Percentiles rank a stretch among this genome's conserved stretches.
Evolutionary conservation across 1,284 basidiomycete species (phyloP).

Genomic region (Polyporus tsugae): DNA sequence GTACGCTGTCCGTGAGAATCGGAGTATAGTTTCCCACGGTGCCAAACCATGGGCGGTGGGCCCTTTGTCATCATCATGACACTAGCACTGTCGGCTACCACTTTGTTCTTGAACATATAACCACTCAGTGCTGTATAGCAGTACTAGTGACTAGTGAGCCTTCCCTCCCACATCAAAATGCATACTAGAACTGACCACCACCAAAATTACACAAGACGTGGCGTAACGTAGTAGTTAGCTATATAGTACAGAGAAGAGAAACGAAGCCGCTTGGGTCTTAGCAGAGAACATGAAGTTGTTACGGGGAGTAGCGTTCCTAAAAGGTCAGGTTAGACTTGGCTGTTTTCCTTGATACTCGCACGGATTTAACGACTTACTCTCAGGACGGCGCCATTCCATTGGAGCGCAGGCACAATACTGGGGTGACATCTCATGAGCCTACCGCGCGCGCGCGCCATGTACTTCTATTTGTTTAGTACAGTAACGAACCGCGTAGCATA

Average conservation of each 20-base stretch:
- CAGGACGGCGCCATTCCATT: constrained; percentile 54
- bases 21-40: neutral
- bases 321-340: neutral
- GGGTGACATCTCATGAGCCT: no score
- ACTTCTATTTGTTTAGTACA: no score
- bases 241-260: neutral
- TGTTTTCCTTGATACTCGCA: no score
- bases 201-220: neutral
- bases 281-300: neutral
- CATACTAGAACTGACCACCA: neutral
- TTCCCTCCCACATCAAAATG: neutral
- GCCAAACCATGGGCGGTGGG: no score
- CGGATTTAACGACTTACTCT: constrained; percentile 46
- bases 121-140: neutral
- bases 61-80: constrained; percentile 1
- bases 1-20: neutral
- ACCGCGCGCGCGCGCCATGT: no score
- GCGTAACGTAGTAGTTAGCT: neutral
- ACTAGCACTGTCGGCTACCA: neutral
- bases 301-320: constrained; percentile 27
- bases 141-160: neutral
- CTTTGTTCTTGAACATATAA: neutral
- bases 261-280: neutral
- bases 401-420: constrained; percentile 59
- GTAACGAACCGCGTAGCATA: no score